Conservation (phyloP, 768 basidiomycete species). For the Erythrobasidium yunnanense region DNA sequence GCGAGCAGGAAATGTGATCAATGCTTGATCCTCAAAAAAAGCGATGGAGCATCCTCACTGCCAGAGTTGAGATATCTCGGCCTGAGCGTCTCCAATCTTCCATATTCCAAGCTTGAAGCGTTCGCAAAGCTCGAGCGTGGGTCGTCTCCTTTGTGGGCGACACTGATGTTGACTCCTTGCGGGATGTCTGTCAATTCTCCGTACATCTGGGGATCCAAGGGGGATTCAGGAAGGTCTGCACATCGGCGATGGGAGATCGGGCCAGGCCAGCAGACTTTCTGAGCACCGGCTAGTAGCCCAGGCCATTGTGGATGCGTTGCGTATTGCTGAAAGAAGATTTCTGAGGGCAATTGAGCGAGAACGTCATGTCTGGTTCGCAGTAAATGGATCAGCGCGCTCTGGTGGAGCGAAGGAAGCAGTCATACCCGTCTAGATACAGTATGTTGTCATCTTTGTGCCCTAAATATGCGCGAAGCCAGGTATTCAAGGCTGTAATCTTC, state of each 20-base stretch:
- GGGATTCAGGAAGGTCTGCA: background rate
- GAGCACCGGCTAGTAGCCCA: background rate
- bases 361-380: background rate
- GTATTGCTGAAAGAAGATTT: background rate
- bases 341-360: background rate
- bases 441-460: background rate
- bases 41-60: background rate
- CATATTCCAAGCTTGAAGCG: background rate
- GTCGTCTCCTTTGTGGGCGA: background rate
- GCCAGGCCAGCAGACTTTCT: constrained; percentile 1
- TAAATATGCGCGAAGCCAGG: background rate
- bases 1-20: background rate
- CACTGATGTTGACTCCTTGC: background rate
- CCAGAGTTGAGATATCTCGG: constrained; percentile 6
- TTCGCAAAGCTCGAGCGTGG: background rate
- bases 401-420: background rate
- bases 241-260: background rate
- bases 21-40: too few species aligned
- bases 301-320: background rate
- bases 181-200: background rate
- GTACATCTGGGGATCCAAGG: background rate
- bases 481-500: background rate
- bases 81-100: background rate
- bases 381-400: background rate
- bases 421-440: background rate